Conservation (phyloP, 2,329 filamentous ascomycete genomes). For the Diplodia intermedia region DNA sequence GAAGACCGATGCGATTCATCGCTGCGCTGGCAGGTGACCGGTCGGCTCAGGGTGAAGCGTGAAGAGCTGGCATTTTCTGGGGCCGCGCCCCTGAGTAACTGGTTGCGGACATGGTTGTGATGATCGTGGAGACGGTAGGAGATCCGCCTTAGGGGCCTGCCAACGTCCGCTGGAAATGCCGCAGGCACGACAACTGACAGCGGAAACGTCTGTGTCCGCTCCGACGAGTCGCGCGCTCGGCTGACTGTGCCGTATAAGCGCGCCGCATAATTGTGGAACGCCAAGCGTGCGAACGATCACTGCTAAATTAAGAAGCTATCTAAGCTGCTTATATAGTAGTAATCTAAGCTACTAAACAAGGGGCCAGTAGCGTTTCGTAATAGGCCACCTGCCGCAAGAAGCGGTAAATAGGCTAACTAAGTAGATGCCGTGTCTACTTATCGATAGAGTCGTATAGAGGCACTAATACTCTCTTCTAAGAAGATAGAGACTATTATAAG, state of each 20-base stretch:
- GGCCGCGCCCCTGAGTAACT: slow-evolving; percentile 25
- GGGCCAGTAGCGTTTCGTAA: too few relatives aligned
- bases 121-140: slow-evolving; percentile 17
- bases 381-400: too few relatives aligned
- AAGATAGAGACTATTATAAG: too few relatives aligned
- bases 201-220: not conserved
- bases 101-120: slow-evolving; percentile 25
- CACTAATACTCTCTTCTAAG: too few relatives aligned
- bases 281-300: too few relatives aligned
- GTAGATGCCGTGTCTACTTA: too few relatives aligned
- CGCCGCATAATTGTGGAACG: too few relatives aligned
- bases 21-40: not conserved
- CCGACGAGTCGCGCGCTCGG: not conserved
- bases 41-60: slow-evolving; percentile 10
- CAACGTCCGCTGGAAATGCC: slow-evolving; percentile 15
- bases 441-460: too few relatives aligned
- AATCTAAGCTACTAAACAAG: too few relatives aligned
- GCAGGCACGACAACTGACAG: slow-evolving; percentile 2
- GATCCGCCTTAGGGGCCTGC: not conserved
- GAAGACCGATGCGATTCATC: not conserved
- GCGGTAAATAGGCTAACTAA: too few relatives aligned
- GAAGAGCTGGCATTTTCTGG: slow-evolving; percentile 16
- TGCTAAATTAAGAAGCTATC: too few relatives aligned
- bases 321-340: too few relatives aligned
- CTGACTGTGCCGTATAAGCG: not conserved